A percentile compares a stretch with the other conserved stretches of the same genome.
Conservation (phyloP, 2,329 filamentous ascomycete genomes). For the Epichloe brachyelytri region DNA sequence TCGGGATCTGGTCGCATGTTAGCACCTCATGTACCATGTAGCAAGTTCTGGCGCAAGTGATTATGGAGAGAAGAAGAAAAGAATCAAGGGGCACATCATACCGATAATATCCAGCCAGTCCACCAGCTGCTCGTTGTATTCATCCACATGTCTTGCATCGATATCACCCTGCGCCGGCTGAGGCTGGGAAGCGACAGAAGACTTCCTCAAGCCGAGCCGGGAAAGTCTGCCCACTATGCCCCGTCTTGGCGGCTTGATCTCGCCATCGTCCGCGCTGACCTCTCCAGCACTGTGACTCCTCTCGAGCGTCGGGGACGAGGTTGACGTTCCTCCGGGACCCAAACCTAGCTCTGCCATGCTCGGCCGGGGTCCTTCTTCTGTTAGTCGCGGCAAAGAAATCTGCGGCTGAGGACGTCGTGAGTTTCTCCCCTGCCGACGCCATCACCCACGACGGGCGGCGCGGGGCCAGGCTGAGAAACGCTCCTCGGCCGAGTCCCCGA, state of each 20-base stretch:
- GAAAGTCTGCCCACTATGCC: slow-evolving; percentile 5
- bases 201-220: slow-evolving; percentile 2
- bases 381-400: slow-evolving; percentile 24
- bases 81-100: slow-evolving; percentile 8
- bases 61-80: not conserved
- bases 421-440: slow-evolving; percentile 12
- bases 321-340: slow-evolving; percentile 5
- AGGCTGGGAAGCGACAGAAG: not conserved
- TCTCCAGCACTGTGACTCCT: slow-evolving; percentile 3
- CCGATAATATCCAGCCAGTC: slow-evolving; percentile 28
- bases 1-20: slow-evolving; percentile 54
- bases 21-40: not conserved
- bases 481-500: slow-evolving; percentile 19
- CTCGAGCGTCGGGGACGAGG: slow-evolving; percentile 11
- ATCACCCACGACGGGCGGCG: slow-evolving; percentile 11
- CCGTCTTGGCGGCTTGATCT: not conserved
- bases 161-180: slow-evolving; percentile 1
- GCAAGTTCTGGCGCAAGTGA: no score
- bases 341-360: slow-evolving; percentile 21
- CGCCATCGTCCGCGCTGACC: not conserved
- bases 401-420: slow-evolving; percentile 21
- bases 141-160: slow-evolving; percentile 14
- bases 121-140: slow-evolving; percentile 26
- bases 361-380: slow-evolving; percentile 25
- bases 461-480: slow-evolving; percentile 21